Conservation (phyloP, 2,329 filamentous ascomycete genomes). For the Lomentospora prolificans region DNA sequence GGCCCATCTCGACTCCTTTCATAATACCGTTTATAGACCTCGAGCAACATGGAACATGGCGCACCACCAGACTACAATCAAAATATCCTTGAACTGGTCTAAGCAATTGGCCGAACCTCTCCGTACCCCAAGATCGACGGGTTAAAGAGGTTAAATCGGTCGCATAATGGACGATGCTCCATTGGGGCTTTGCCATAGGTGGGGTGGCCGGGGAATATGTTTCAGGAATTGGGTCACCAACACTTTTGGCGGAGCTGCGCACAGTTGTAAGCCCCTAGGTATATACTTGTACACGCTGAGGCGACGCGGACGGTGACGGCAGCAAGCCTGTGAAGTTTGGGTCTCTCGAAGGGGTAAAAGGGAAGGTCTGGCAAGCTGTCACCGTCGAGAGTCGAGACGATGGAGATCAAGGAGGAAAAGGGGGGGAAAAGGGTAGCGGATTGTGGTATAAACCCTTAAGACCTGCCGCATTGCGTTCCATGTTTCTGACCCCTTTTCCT, state of each 20-base stretch:
- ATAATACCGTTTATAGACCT: background rate
- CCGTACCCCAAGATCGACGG: background rate
- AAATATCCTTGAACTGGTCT: background rate
- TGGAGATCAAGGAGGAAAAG: background rate
- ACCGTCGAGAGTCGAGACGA: constrained; percentile 1
- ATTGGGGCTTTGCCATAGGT: background rate
- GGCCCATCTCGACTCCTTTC: background rate
- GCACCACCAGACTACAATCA: background rate
- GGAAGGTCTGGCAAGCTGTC: background rate
- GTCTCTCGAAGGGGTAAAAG: background rate
- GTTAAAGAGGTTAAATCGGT: constrained; percentile 7
- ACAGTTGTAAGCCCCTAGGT: background rate
- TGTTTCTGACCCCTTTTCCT: constrained; percentile 2
- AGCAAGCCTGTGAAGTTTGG: background rate
- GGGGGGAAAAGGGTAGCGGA: background rate
- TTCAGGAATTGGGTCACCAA: constrained; percentile 3
- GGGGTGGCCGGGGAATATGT: constrained; percentile 1
- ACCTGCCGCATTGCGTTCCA: background rate
- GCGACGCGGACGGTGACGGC: background rate
- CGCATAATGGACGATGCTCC: constrained; percentile 1
- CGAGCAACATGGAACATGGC: background rate
- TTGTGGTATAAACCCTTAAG: constrained; percentile 1
- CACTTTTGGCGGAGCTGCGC: background rate
- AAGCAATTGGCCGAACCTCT: background rate
- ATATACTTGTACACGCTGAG: too few relatives aligned